A percentile compares a stretch with the other conserved stretches of the same genome.
These are phyloP conservation scores for Orychophragmus violaceus DNA, from an alignment of 345 rosid species.

Conservation along the genomic window DNA sequence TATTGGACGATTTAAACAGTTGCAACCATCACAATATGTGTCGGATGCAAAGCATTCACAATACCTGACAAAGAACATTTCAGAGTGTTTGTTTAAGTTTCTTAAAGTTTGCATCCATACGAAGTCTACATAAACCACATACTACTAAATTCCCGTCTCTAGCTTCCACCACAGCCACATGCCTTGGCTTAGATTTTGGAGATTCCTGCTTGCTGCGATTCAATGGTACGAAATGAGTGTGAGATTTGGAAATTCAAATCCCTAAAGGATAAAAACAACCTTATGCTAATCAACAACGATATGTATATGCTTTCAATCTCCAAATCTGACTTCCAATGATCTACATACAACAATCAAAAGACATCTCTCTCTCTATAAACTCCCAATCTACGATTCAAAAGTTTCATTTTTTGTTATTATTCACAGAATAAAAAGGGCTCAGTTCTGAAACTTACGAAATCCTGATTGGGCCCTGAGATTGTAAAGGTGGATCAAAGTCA, in stretches of 20 bases:
- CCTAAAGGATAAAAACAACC: background rate
- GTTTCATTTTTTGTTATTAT: background rate
- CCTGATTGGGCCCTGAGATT: conserved; percentile 31
- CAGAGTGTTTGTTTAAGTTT: background rate
- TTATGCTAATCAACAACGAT: background rate
- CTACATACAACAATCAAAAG: background rate
- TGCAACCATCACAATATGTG: conserved; percentile 92
- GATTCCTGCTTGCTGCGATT: conserved; percentile 67
- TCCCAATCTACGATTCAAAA: background rate
- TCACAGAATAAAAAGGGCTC: background rate
- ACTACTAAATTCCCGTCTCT: conserved; percentile 48
- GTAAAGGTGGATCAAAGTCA: conserved; percentile 20
- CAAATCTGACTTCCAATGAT: background rate
- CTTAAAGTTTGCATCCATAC: background rate
- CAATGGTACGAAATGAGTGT: background rate
- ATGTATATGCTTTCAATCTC: background rate
- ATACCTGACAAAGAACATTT: conserved; percentile 45
- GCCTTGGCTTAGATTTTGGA: conserved; percentile 71
- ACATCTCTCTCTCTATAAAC: background rate
- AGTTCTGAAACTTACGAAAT: conserved; percentile 39
- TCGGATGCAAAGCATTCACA: conserved; percentile 98
- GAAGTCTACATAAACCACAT: background rate
- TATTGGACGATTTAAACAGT: conserved; percentile 84
- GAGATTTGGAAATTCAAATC: background rate
- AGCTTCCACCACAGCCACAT: conserved; percentile 42